Evolutionary conservation across 805 yeast species (phyloP).

Genomic region (Groenewaldozyma salmanticensis): DNA sequence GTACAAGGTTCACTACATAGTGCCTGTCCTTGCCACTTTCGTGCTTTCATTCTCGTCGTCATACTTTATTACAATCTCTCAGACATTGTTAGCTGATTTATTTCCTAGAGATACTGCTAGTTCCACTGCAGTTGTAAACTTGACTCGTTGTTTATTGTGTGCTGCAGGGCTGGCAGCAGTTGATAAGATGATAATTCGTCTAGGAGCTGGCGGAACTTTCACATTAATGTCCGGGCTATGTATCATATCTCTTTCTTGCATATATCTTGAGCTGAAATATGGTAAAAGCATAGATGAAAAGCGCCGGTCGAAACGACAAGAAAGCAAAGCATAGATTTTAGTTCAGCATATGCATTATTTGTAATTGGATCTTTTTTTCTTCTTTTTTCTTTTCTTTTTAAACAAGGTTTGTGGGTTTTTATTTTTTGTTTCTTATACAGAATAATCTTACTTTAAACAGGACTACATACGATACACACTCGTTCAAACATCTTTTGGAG

Average conservation of each 20-base stretch:
- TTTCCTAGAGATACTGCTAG: slow-evolving; percentile 64
- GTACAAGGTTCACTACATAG: slow-evolving; percentile 37
- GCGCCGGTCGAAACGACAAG: slow-evolving; percentile 2
- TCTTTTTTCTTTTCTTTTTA: too few species aligned
- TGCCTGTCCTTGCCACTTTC: slow-evolving; percentile 49
- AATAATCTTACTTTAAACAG: too few species aligned
- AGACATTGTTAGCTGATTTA: slow-evolving; percentile 61
- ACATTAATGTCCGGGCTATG: slow-evolving; percentile 50
- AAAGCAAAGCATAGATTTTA: too few species aligned
- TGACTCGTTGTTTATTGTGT: slow-evolving; percentile 61
- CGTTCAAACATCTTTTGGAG: too few species aligned
- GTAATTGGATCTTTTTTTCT: too few species aligned
- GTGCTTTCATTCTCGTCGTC: slow-evolving; percentile 50
- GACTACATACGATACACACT: too few species aligned
- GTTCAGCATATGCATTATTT: too few species aligned
- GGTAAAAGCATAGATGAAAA: slow-evolving; percentile 10
- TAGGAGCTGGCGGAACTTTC: slow-evolving; percentile 70
- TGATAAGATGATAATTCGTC: slow-evolving; percentile 42
- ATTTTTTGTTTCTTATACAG: too few species aligned
- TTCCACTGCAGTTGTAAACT: slow-evolving; percentile 61
- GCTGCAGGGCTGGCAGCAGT: slow-evolving; percentile 65
- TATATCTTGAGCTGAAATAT: slow-evolving; percentile 6
- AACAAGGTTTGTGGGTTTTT: too few species aligned
- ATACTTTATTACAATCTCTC: slow-evolving; percentile 44
- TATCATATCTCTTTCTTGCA: slow-evolving; percentile 5